A percentile compares a stretch with the other conserved stretches of the same genome.
Evolutionary conservation across 345 rosid species (phyloP).

Genomic region (Angophora floribunda): DNA sequence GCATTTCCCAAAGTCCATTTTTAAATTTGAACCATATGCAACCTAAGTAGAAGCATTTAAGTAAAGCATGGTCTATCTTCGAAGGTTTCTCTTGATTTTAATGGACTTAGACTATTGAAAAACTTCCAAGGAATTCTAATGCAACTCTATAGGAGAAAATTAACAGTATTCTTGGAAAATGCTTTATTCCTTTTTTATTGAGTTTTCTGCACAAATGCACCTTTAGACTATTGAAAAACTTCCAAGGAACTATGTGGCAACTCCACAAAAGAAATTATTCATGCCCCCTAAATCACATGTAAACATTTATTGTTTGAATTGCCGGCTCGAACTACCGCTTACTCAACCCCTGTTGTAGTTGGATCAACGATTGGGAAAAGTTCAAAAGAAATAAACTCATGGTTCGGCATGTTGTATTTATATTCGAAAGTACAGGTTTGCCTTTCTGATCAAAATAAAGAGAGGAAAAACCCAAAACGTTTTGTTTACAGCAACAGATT

Average conservation of each 20-base stretch:
- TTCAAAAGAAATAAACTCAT: not conserved
- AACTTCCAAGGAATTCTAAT: not conserved
- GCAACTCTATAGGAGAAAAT: not conserved
- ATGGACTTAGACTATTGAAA: not conserved
- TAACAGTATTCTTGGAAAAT: too few species aligned
- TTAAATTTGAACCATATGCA: too few species aligned
- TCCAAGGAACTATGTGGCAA: not conserved
- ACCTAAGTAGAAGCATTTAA: not conserved
- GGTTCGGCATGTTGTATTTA: not conserved
- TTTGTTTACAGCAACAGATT: accelerated
- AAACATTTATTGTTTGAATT: not conserved
- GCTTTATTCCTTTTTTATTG: too few species aligned
- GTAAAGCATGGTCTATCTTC: not conserved
- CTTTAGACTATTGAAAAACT: not conserved
- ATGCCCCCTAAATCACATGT: not conserved
- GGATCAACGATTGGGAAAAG: not conserved
- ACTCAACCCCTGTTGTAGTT: not conserved
- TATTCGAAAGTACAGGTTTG: not conserved
- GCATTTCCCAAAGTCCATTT: too few species aligned
- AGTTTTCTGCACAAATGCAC: too few species aligned
- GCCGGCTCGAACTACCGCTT: not conserved
- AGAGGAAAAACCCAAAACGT: not conserved
- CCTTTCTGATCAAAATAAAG: not conserved
- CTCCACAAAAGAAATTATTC: not conserved
- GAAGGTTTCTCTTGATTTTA: not conserved